These are phyloP conservation scores for Collybia sordida DNA, from an alignment of 768 basidiomycete genomes.

Conservation along the genomic window DNA sequence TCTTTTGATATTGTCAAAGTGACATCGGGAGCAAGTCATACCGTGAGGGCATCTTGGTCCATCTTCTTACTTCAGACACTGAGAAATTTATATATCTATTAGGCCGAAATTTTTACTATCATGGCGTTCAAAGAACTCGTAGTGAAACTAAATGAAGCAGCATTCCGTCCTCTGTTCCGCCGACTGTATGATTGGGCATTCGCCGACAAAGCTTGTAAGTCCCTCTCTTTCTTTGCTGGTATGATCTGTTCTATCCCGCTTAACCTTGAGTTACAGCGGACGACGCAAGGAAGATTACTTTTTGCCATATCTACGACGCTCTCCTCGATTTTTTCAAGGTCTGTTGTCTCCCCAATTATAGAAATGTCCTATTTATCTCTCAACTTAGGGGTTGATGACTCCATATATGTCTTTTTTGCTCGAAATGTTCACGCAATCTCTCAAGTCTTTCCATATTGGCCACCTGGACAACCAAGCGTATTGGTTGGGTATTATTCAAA, in stretches of 20 bases:
- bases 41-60: conserved; percentile 4
- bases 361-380: neutral
- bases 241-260: neutral
- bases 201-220: conserved; percentile 48
- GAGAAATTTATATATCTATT: neutral
- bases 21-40: conserved; percentile 7
- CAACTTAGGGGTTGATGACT: conserved; percentile 72
- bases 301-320: conserved; percentile 70
- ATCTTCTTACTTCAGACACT: neutral
- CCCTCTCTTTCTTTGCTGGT: neutral
- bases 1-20: conserved; percentile 60
- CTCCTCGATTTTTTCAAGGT: conserved; percentile 91
- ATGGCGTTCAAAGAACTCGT: conserved; percentile 86
- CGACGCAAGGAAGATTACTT: conserved; percentile 59
- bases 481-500: conserved; percentile 63
- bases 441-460: conserved; percentile 48
- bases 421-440: conserved; percentile 60
- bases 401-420: conserved; percentile 86
- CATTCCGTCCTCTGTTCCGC: conserved; percentile 91
- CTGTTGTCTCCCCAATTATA: conserved; percentile 10
- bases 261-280: conserved; percentile 20
- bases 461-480: conserved; percentile 38
- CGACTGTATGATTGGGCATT: conserved; percentile 96
- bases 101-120: conserved; percentile 59
- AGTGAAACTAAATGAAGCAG: conserved; percentile 87